Base-by-base conservation (phyloP, 1,139 yeast species). In the Blastobotrys elegans region DNA sequence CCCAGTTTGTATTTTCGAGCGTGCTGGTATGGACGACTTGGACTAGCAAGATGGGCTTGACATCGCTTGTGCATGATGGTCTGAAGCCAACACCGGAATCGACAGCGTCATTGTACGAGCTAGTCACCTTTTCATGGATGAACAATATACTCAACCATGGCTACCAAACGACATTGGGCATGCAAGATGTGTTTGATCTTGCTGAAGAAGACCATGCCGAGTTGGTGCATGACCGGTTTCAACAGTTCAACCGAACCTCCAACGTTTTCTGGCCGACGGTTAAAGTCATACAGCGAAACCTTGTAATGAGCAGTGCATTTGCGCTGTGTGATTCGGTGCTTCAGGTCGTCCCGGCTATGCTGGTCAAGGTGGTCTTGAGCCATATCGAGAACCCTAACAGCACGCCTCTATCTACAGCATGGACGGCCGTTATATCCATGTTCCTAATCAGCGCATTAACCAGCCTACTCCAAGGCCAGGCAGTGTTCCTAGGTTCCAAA, bases 401-500 rank as follows among this genome's bases (percentile, higher is more conserved):
- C 14, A 74, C 89, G 49, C 4, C 75, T 92, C 53, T 79, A 94
- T 72, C 82, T 96, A 1, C 55, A 53, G 50, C 50, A 13, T 48
- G 50, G 50, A 14, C 42, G 10, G 40, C 33, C 37, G 48, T 45
- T 2, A 7, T 40, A 13, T 47, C 43, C 2, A 48, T 44, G n/a
- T 33, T 48, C 2, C 4, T 40, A 13, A 24, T 24, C 18, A 22
- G 33, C 5, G 30, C 36, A 13, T 2, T 27, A 14, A 16, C 20
- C 8, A 16, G 21, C 8, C 6, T 10, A 18, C 32, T n/a, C 26
- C 38, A 16, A 14, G 26, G 32, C 13, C 47, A 44, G 14, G 44
- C 48, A 16, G 73, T 87, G 48, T 89, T 79, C 64, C 69, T 83
- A 50, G 97, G 96, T 50, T 81, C 96, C 70, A 78, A 95, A 63